phyloP scores from a whole-genome alignment of 2,329 filamentous ascomycete genomes.

The Scytalidium sp. region DNA sequence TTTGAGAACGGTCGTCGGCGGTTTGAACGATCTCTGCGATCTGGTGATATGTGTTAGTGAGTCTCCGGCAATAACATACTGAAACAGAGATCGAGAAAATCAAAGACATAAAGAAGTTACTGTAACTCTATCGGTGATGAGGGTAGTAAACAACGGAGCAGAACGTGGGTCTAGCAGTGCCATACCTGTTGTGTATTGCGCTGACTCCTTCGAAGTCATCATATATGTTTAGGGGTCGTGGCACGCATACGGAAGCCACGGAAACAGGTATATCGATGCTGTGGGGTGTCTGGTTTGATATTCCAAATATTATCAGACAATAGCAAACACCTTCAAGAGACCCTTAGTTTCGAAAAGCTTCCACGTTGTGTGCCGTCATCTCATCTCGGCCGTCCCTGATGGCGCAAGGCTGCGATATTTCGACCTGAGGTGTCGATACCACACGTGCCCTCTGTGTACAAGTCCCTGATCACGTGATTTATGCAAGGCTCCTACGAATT shows the following conservation, averaged over 20 bases:
- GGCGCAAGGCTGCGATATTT: background rate
- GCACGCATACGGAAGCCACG: background rate
- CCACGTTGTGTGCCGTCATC: slow-evolving; percentile 1
- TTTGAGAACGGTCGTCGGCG: slow-evolving; percentile 84
- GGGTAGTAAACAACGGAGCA: slow-evolving; percentile 3
- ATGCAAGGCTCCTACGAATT: background rate
- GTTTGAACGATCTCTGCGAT: slow-evolving; percentile 57
- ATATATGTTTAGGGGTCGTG: background rate
- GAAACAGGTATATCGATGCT: too few species aligned
- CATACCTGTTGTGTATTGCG: slow-evolving; percentile 42
- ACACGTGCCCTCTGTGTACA: background rate
- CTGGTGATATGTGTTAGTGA: slow-evolving; percentile 42
- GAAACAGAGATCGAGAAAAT: slow-evolving; percentile 29
- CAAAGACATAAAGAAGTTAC: background rate
- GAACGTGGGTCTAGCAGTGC: slow-evolving; percentile 7
- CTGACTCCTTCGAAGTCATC: slow-evolving; percentile 37
- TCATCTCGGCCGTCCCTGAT: background rate
- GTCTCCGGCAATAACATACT: background rate
- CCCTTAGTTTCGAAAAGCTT: slow-evolving; percentile 2
- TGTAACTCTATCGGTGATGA: slow-evolving; percentile 6
- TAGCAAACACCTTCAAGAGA: too few species aligned
- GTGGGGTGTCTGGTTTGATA: too few species aligned
- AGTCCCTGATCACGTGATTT: background rate
- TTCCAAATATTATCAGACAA: too few species aligned
- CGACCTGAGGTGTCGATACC: background rate